A percentile compares a stretch with the other conserved stretches of the same genome.
Conservation (phyloP, 2,329 filamentous ascomycete species). For the Septoria petroselini region DNA sequence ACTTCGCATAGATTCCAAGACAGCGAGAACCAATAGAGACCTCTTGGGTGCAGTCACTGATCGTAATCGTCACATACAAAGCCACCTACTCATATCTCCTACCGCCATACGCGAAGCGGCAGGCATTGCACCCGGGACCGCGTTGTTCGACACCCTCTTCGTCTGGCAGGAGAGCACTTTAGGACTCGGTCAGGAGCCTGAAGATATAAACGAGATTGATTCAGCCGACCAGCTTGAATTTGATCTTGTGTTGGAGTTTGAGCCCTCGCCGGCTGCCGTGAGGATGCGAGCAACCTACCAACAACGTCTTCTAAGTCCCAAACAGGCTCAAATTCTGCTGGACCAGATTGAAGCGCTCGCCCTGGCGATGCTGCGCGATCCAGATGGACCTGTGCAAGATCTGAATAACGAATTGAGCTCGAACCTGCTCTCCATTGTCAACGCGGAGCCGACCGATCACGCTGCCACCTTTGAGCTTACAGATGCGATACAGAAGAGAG, state of each 20-base stretch:
- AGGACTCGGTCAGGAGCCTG: constrained; percentile 30
- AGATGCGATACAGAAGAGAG: constrained; percentile 55
- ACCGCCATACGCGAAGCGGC: constrained; percentile 65
- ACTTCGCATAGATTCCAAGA: constrained; percentile 59
- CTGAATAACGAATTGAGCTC: constrained; percentile 32
- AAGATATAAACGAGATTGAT: constrained; percentile 53
- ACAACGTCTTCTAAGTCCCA: constrained; percentile 51
- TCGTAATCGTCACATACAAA: constrained; percentile 63
- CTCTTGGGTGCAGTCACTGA: constrained; percentile 63
- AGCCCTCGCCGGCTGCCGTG: constrained; percentile 55
- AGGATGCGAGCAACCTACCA: constrained; percentile 56
- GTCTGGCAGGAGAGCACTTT: constrained; percentile 76
- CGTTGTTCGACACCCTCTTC: constrained; percentile 73
- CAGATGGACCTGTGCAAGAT: constrained; percentile 37
- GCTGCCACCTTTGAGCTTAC: constrained; percentile 37
- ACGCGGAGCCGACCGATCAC: constrained; percentile 37
- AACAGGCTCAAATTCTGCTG: constrained; percentile 57
- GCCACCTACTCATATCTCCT: constrained; percentile 62
- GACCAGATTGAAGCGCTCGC: constrained; percentile 60
- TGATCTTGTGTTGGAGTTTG: constrained; percentile 70
- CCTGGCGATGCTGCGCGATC: constrained; percentile 42
- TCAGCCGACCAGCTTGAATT: constrained; percentile 74
- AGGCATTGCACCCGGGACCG: constrained; percentile 52
- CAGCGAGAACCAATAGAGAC: constrained; percentile 54
- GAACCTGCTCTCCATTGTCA: constrained; percentile 42